Percentiles rank a stretch among this genome's conserved stretches.
Evolutionary conservation across 768 basidiomycete species (phyloP).

Genomic region (Lactifluus volemus): DNA sequence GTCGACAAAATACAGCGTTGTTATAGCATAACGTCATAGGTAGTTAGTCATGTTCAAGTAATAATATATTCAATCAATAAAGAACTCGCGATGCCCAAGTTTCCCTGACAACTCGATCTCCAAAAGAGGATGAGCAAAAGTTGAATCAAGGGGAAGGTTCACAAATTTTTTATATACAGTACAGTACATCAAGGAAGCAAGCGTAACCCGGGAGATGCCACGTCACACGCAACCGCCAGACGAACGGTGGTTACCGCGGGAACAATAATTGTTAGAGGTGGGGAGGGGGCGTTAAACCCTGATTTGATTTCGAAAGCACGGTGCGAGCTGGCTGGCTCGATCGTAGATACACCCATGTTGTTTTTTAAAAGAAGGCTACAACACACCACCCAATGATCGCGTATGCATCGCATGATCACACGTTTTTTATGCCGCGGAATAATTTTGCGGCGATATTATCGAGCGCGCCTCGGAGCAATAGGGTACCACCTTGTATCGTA

Average conservation of each 20-base stretch:
- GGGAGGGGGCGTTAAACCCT: neutral
- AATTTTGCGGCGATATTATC: slow-evolving; percentile 7
- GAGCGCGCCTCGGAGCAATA: neutral
- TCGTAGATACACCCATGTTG: neutral
- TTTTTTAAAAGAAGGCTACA: neutral
- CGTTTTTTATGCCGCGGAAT: slow-evolving; percentile 2
- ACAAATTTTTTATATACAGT: neutral
- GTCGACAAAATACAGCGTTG: neutral
- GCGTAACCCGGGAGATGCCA: neutral
- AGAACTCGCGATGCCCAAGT: slow-evolving; percentile 2
- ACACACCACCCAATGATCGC: too few species aligned
- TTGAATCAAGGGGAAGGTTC: neutral
- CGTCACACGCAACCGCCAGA: neutral
- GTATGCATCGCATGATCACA: neutral
- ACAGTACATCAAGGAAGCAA: neutral
- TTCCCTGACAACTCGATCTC: slow-evolving; percentile 4
- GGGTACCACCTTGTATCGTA: too few species aligned
- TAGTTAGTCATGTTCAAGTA: neutral
- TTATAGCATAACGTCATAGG: neutral
- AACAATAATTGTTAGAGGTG: neutral
- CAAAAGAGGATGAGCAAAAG: neutral
- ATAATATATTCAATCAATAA: neutral
- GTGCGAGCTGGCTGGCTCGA: neutral
- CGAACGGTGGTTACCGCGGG: neutral
- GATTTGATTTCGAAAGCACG: too few species aligned